phyloP scores from a whole-genome alignment of 2,329 filamentous ascomycete species.

The Plenodomus lindquistii region DNA sequence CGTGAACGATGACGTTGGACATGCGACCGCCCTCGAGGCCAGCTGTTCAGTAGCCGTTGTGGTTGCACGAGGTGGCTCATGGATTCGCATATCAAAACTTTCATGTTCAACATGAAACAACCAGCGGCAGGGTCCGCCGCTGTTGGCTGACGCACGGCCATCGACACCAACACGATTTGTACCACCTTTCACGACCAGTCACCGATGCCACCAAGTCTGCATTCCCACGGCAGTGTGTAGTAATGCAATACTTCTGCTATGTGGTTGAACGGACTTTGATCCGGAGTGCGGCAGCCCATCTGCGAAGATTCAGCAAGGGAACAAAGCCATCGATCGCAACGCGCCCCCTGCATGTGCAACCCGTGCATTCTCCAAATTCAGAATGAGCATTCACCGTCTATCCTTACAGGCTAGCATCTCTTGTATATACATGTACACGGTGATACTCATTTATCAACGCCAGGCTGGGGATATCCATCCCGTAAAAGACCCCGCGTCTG shows the following conservation, averaged over 20 bases:
- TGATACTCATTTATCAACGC: too few relatives aligned
- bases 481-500: neutral
- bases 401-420: too few relatives aligned
- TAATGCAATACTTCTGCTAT: too few relatives aligned
- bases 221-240: too few relatives aligned
- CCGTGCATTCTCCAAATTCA: too few relatives aligned
- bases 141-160: neutral
- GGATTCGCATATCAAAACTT: neutral
- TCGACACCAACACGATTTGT: neutral
- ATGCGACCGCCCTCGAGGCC: neutral
- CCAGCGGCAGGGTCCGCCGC: neutral
- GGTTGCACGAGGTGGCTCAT: neutral
- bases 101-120: neutral
- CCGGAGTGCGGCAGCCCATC: too few relatives aligned
- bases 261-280: neutral
- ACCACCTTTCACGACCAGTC: too few relatives aligned
- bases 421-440: too few relatives aligned
- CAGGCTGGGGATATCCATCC: too few relatives aligned
- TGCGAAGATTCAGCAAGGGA: neutral
- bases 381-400: too few relatives aligned
- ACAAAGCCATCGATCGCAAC: neutral
- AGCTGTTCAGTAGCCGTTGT: neutral
- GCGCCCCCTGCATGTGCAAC: too few relatives aligned
- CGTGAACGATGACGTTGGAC: neutral
- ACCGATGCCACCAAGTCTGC: too few relatives aligned